Evolutionary conservation across 2,329 filamentous ascomycete genomes (phyloP), one percentile per base, ranked within the genome.

Genomic region (Verticillium dahliae): DNA sequence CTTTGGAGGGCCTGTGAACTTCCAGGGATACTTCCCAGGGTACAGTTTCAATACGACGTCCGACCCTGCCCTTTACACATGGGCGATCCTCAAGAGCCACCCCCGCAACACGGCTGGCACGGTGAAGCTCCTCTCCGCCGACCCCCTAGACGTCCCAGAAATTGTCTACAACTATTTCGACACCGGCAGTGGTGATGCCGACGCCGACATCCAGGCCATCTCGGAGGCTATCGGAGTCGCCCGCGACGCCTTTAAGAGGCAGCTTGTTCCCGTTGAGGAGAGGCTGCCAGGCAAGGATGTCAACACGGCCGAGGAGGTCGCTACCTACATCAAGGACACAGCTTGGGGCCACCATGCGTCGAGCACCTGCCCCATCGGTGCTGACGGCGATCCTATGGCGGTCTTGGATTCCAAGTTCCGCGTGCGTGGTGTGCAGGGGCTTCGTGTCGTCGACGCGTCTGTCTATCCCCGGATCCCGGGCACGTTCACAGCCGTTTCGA

Each of bases 111-210:
- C 80, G 58, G 79, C 80, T 9, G 88, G 89, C n/a, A 85, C 79
- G 0, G 86, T 91, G 14, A 82, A 75, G 2, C 78, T 91, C 1
- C 78, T 76, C 18, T 88, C 85, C 0, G 75, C 81, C 0, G 80
- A 90, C 67, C 86, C 87, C 0, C 80, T 50, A 2, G 45, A 50
- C 18, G 18, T 27, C 5, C 45, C 45, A 15, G 45, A 81, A 1
- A 87, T 88, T 69, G 79, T 81, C 69, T 86, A 87, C 75, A 82
- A 83, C 67, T 83, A 80, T 68, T 86, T 78, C 76, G 76, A 74
- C 56, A 75, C 76, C 0, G 82, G 82, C n/a, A 74, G 70, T 22
- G 76, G 79, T 22, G 81, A 82, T 6, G 74, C 76, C 4, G 73
- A 72, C 0, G 74, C 78, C 37, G 79, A 85, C 57, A 68, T 83